Evolutionary conservation across 2,329 filamentous ascomycete species (phyloP), one percentile per base, ranked within the genome.

Genomic region (Penicillium sp.): DNA sequence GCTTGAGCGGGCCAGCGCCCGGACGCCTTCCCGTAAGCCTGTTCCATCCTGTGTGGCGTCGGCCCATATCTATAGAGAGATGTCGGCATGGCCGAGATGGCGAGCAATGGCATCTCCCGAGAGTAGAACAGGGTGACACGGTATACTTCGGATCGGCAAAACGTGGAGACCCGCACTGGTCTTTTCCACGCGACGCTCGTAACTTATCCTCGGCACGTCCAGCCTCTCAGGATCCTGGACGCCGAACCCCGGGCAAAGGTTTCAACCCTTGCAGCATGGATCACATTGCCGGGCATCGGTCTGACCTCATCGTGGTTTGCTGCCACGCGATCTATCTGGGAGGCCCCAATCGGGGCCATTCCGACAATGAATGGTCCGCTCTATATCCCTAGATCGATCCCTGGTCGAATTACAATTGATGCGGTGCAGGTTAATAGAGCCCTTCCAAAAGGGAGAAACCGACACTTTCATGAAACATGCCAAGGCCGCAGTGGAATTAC

Each of bases 311-410:
- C 47, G 75, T 95, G 44, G 87, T 95, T 46, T 94, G 90, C 76
- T 92, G 90, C 69, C 90, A 95, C 73, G 88, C 85, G 26, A 89
- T 93, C 52, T 95, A 88, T 79, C 72, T 78, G 13, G 85, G 85
- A 24, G 84, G 85, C 0, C 75, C 78, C 2, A 70, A 73, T 1
- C 70, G 71, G 1, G 85, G 85, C 31, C 57, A 66, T 18, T 73
- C 81, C 53, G 84, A 87, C 65, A 57, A 73, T 6, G 84, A 88
- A 66, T 89, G 86, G 85, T 75, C 53, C 51, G 61, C 16, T 31
- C 33, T n/a, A 44, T 21, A 31, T n/a, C 12, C 16, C 26, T 16
- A 8, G 12, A 3, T 23, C 18, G 36, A 6, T 15, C 41, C 41
- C 7, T 39, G 41, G 21, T 28, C n/a, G 21, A 12, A 42, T 21